Percentiles rank a stretch among this genome's conserved stretches.
Conservation (phyloP, 495 filamentous ascomycete genomes). For the Penicillium nucicola region DNA sequence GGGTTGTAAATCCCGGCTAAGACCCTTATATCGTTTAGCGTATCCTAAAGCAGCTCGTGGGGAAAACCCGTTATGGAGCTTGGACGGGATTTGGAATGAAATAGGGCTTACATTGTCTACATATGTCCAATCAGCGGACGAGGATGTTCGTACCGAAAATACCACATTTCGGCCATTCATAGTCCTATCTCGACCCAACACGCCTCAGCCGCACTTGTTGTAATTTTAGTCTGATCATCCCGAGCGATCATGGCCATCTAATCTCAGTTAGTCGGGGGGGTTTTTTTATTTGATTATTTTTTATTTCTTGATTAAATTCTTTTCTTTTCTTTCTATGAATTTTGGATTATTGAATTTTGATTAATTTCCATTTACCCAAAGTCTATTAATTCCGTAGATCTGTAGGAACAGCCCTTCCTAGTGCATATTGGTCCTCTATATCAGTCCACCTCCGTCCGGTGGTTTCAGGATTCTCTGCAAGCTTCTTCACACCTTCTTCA, state of each 20-base stretch:
- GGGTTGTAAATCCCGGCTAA: no score
- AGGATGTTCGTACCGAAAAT: background rate
- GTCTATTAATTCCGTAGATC: slow-evolving; percentile 27
- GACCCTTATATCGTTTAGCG: background rate
- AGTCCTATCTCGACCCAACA: background rate
- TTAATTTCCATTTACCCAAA: slow-evolving; percentile 18
- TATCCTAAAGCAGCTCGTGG: slow-evolving; percentile 14
- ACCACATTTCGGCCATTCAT: no score
- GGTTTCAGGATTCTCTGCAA: background rate
- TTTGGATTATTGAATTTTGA: slow-evolving; percentile 4
- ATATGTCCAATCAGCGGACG: background rate
- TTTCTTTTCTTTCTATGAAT: slow-evolving; percentile 7
- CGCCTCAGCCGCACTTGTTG: slow-evolving; percentile 27
- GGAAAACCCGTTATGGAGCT: slow-evolving; percentile 26
- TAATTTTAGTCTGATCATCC: slow-evolving; percentile 29
- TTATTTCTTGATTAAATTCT: slow-evolving; percentile 5
- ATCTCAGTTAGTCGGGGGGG: slow-evolving; percentile 14
- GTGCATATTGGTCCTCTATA: slow-evolving; percentile 22
- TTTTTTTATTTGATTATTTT: slow-evolving; percentile 16
- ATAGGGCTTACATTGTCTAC: background rate
- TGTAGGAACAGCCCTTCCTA: slow-evolving; percentile 19
- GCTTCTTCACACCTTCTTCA: background rate
- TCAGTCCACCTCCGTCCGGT: slow-evolving; percentile 21
- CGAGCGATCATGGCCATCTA: slow-evolving; percentile 29
- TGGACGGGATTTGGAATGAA: slow-evolving; percentile 10